phyloP scores from a whole-genome alignment of 2,329 filamentous ascomycete species.

The Pseudogymnoascus sp. region DNA sequence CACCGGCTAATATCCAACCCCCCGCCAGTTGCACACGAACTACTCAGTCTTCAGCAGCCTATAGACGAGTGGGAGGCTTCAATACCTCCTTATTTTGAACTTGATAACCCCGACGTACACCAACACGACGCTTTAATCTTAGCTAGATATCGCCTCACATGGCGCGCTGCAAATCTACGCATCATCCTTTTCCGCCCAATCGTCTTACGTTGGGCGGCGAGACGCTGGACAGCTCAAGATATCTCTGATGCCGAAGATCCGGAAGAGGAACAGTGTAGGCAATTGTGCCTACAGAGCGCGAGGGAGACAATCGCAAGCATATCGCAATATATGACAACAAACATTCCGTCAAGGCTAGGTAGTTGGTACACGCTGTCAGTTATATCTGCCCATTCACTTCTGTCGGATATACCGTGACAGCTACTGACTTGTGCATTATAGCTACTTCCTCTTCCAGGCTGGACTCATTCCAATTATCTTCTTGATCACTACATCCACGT shows the following conservation, averaged over 20 bases:
- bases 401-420: background rate
- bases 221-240: conserved; percentile 21
- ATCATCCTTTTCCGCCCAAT: conserved; percentile 36
- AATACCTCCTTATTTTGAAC: conserved; percentile 33
- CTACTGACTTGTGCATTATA: conserved; percentile 9
- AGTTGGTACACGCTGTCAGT: conserved; percentile 35
- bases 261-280: conserved; percentile 31
- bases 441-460: conserved; percentile 38
- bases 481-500: conserved; percentile 33
- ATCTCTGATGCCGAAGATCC: conserved; percentile 27
- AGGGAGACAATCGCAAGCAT: conserved; percentile 34
- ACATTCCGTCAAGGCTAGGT: conserved; percentile 32
- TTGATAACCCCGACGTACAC: conserved; percentile 26
- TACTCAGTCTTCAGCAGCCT: conserved; percentile 31
- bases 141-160: conserved; percentile 30
- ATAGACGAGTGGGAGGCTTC: conserved; percentile 35
- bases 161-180: conserved; percentile 35
- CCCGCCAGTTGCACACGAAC: conserved; percentile 33
- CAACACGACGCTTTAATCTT: conserved; percentile 31
- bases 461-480: conserved; percentile 35
- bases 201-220: conserved; percentile 31
- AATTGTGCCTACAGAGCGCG: conserved; percentile 33
- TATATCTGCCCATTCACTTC: background rate
- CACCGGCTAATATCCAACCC: conserved; percentile 36
- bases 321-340: conserved; percentile 32